These are phyloP conservation scores for Penicillium canariense DNA, from an alignment of 495 filamentous ascomycete species.

Conservation along the genomic window DNA sequence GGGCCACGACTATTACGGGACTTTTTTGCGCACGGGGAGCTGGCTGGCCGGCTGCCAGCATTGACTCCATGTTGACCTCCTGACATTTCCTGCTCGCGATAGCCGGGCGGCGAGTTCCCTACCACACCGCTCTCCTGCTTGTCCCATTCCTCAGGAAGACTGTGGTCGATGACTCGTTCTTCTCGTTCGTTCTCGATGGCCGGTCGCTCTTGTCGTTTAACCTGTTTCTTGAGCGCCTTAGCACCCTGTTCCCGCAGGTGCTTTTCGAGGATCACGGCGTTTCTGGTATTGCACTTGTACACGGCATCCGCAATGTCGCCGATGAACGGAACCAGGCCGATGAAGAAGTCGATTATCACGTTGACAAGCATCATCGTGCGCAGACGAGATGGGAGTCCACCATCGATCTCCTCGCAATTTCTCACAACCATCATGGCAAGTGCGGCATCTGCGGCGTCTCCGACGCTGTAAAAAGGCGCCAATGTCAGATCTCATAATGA, in stretches of 20 bases:
- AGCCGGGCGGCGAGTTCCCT: slow-evolving; percentile 24
- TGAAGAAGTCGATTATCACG: slow-evolving; percentile 70
- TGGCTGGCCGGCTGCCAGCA: slow-evolving; percentile 13
- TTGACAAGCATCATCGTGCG: slow-evolving; percentile 71
- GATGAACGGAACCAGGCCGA: slow-evolving; percentile 81
- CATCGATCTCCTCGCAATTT: slow-evolving; percentile 65
- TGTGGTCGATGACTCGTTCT: slow-evolving; percentile 29
- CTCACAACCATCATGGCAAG: slow-evolving; percentile 64
- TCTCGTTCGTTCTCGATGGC: slow-evolving; percentile 14
- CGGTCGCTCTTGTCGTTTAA: background rate
- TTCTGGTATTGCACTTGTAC: slow-evolving; percentile 71
- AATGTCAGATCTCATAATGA: no score
- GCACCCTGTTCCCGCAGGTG: slow-evolving; percentile 55
- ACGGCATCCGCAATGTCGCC: slow-evolving; percentile 78
- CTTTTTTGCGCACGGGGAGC: slow-evolving; percentile 25
- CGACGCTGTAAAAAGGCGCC: slow-evolving; percentile 51
- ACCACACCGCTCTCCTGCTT: slow-evolving; percentile 30
- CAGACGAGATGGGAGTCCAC: slow-evolving; percentile 59
- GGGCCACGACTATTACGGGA: slow-evolving; percentile 23
- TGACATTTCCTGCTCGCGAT: slow-evolving; percentile 25
- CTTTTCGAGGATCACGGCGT: slow-evolving; percentile 71
- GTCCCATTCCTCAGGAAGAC: slow-evolving; percentile 44
- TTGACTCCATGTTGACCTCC: slow-evolving; percentile 2
- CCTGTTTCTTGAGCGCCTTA: slow-evolving; percentile 21
- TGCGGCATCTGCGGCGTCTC: slow-evolving; percentile 67